Conservation (phyloP, 176 grass and related monocot genomes). For the Canna indica region DNA sequence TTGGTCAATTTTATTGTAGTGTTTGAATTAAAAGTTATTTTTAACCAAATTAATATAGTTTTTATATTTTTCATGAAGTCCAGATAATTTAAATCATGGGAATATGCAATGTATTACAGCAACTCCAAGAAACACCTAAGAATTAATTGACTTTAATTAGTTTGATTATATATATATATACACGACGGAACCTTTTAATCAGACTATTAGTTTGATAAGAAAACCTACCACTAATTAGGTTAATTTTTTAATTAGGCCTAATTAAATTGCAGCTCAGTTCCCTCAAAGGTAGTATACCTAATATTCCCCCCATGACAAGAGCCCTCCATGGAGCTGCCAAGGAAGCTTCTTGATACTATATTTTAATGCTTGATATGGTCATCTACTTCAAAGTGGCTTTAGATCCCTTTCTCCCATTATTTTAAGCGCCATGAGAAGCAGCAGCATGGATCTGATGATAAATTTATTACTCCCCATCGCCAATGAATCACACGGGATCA, state of each 20-base stretch:
- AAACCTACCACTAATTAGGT: not conserved
- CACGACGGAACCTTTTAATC: too few species aligned
- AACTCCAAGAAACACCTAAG: too few species aligned
- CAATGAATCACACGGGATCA: not conserved
- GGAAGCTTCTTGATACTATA: conserved; percentile 20
- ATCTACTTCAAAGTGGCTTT: conserved; percentile 3
- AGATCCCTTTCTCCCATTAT: not conserved
- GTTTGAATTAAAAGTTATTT: too few species aligned
- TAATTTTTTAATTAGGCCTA: not conserved
- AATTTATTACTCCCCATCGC: not conserved
- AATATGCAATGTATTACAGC: too few species aligned
- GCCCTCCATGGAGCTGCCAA: not conserved
- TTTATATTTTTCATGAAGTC: too few species aligned
- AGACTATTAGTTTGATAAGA: too few species aligned
- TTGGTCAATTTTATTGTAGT: too few species aligned
- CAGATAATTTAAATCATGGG: too few species aligned
- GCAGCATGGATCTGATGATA: conserved; percentile 4
- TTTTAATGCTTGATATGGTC: not conserved
- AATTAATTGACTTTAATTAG: too few species aligned
- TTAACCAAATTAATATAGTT: too few species aligned
- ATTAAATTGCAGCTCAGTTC: not conserved
- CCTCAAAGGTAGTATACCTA: not conserved
- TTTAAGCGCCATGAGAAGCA: not conserved
- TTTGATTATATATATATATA: too few species aligned
- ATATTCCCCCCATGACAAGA: conserved; percentile 3